Conservation (phyloP, 257 asterid genomes). For the Anisodus tanguticus region DNA sequence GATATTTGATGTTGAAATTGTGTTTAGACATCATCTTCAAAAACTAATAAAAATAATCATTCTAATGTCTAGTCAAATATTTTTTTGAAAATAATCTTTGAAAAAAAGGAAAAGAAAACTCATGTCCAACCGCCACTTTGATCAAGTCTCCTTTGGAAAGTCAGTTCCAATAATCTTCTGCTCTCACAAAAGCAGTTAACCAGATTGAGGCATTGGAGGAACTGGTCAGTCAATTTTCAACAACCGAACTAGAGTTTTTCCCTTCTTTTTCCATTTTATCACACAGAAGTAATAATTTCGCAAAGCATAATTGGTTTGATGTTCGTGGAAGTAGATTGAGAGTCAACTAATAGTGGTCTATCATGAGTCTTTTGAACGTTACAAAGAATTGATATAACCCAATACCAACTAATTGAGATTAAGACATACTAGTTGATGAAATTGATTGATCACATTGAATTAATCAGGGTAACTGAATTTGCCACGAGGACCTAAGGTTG, state of each 20-base stretch:
- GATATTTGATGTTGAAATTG: no score
- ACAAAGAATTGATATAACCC: background rate
- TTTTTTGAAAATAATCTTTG: no score
- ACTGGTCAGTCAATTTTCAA: background rate
- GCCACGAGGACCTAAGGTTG: no score
- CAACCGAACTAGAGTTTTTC: no score
- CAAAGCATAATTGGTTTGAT: background rate
- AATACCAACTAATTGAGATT: background rate
- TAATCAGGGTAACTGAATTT: no score
- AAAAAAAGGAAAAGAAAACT: no score
- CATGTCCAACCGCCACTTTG: background rate
- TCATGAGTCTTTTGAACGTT: background rate
- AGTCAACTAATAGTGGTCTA: background rate
- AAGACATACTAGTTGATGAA: background rate
- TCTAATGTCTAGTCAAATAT: no score
- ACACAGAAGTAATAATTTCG: background rate
- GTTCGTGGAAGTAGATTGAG: background rate
- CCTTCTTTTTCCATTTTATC: background rate
- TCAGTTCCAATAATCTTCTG: background rate
- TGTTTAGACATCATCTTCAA: no score
- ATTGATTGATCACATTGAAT: no score
- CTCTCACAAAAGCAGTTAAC: background rate
- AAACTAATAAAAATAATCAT: no score
- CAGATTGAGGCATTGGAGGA: background rate
- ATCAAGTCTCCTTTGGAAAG: background rate